Evolutionary conservation across 2,329 filamentous ascomycete species (phyloP), one percentile per base, ranked within the genome.

Genomic region (Colletotrichum euphorbiae): DNA sequence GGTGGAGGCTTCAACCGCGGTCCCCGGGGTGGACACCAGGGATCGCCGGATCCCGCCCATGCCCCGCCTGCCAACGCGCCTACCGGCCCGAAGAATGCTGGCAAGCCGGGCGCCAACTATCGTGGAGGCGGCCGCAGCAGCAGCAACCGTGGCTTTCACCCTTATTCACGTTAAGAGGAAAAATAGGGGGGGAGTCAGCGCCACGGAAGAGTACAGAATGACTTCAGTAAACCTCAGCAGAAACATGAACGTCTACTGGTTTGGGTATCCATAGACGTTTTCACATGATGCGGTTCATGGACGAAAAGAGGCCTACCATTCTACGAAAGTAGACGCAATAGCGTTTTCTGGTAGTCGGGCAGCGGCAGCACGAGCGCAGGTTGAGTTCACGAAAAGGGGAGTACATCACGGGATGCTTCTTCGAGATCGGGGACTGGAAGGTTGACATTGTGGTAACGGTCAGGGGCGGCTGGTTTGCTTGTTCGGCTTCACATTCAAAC

Each of bases 81-180:
- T 0, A 99, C 96, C 0, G 96, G 96, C 0, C 96, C 96, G 4
- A 97, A 97, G 85, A 99, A 98, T 75, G 93, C 94, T 1, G 94
- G 94, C 28, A 92, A 91, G 76, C 93, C 94, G 1, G 94, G 94
- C 15, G 93, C 93, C 2, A 97, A 97, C 80, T 98, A 98, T 79
- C 91, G 95, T 45, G 95, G 96, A 60, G 95, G 95, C 58, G 93
- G 95, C 17, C 85, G 93, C 69, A 92, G 93, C 69, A 92, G 93
- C 68, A 88, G 89, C 24, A 86, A 85, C 79, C 83, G 93, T 31
- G 93, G 92, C 3, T 97, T 88, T 80, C 93, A 97, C 77, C 93
- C 93, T 36, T 97, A 97, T 80, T 78, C 80, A 19, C 70, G 70
- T 7, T 69, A 50, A 31, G 28, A 40, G 51, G n/a, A 15, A 31